These are phyloP conservation scores for Tieghemostelium lacteum DNA, from an alignment of 78 protist genomes.

Conservation along the genomic window DNA sequence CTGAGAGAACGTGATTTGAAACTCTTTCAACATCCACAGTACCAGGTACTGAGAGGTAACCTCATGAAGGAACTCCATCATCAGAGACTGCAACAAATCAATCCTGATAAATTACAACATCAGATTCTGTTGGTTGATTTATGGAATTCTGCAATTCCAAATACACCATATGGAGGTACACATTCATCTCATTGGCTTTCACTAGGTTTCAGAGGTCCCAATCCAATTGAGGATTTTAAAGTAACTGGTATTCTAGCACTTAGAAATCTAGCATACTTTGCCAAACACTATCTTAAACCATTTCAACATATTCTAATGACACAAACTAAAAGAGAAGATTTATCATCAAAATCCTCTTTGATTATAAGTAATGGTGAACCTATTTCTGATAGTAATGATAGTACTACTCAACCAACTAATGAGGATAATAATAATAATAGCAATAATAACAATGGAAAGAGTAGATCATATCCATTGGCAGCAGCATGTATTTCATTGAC, in stretches of 20 bases:
- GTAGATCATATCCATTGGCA: constrained; percentile 73
- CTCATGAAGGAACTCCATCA: constrained; percentile 50
- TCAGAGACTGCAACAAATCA: constrained; percentile 25
- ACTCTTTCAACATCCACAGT: constrained; percentile 36
- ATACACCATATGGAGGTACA: constrained; percentile 34
- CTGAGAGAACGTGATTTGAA: not conserved
- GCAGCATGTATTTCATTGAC: constrained; percentile 27
- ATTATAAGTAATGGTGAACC: not conserved
- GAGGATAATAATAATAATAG: not conserved
- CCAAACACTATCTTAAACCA: constrained; percentile 36
- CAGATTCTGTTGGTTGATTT: constrained; percentile 49
- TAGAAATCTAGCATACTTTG: constrained; percentile 36
- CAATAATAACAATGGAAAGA: not conserved
- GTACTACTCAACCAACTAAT: not conserved
- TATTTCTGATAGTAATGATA: no score
- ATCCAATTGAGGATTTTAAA: constrained; percentile 58
- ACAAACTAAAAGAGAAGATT: constrained; percentile 44
- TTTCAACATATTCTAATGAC: constrained; percentile 31
- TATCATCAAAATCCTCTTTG: not conserved
- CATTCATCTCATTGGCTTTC: constrained; percentile 38
- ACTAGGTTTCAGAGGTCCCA: constrained; percentile 70
- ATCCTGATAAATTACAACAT: constrained; percentile 29
- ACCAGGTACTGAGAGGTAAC: constrained; percentile 25
- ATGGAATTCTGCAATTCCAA: constrained; percentile 41
- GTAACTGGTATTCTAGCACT: constrained; percentile 43